Percentiles rank a stretch among this genome's conserved stretches.
Conservation (phyloP, 192 early-diverging fungal species). For the Piromyces finnis region DNA sequence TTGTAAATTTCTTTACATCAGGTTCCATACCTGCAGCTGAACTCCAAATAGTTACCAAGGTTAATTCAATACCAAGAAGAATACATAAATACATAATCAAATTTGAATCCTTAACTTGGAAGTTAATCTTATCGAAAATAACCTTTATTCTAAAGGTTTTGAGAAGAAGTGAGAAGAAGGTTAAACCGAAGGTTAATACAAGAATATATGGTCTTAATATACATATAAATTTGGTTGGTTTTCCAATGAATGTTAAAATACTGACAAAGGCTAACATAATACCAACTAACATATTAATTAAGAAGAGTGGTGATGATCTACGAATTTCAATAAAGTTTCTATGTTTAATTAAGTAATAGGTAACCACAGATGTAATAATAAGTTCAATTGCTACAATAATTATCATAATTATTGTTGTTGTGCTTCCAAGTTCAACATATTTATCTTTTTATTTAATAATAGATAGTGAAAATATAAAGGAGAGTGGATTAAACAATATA, state of each 20-base stretch:
- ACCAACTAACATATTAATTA: background rate
- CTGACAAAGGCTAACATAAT: background rate
- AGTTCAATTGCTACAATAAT: background rate
- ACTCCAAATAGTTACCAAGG: background rate
- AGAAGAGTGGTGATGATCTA: background rate
- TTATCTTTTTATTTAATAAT: background rate
- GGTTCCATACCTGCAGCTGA: background rate
- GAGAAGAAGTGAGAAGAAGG: background rate
- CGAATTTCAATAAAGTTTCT: background rate
- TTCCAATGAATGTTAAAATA: background rate
- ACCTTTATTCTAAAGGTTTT: background rate
- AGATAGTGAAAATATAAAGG: no score
- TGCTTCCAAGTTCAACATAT: background rate
- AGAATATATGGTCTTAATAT: background rate
- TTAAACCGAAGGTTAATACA: background rate
- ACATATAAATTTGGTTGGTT: background rate
- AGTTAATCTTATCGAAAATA: background rate
- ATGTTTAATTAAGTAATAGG: background rate
- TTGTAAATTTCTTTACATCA: background rate
- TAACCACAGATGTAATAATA: background rate
- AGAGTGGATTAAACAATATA: no score
- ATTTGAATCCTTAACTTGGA: background rate
- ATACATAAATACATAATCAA: background rate
- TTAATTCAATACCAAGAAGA: background rate
- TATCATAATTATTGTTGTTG: background rate